Evolutionary conservation across 164 flowering plant species (phyloP), one percentile per base, ranked within the genome.

Genomic region (Nelumbo lutea): DNA sequence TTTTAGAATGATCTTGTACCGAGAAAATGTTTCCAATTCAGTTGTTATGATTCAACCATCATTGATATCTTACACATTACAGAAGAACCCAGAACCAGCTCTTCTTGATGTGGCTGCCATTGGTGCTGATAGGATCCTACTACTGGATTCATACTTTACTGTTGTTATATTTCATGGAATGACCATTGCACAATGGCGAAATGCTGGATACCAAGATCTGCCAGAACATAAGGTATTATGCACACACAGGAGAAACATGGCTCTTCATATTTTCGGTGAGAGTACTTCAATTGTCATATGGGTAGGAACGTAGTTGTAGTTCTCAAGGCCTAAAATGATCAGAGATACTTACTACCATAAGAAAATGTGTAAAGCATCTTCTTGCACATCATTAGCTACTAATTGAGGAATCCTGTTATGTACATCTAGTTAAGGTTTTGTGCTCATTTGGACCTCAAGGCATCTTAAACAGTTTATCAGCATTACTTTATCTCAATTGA

Each of bases 1-100:
- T 76, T 95, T 87, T 64, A 87, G 97, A 78, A 90, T 92, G 94
- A 86, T 95, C 59, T 78, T 95, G 66, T 87, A 92, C 78, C 77
- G 97, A 69, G 98, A 92, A 77, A 91, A 89, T 80, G 97, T 95
- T 44, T 81, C 90, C 75, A 95, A 95, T 75, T 92, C 97, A 60
- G 93, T 95, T 70, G 96, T 92, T 75, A 95, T 92, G 97, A 86
- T 95, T 74, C 98, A 95, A 69, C 97, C 97, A 48, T 92, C 98
- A 58, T 79, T 95, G 79, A 89, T 95, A 69, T 89, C 98, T 55
- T 95, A 90, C 77, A 85, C 97, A 67, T 88, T 92, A 79, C 90
- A 92, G 50, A 85, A 89, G 42, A 87, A 69, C 61, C 89, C 96
- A 15, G 96, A 90, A 79, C 97, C 97, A 9, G 96, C 80, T 58